Base-by-base conservation (phyloP, 2,329 filamentous ascomycete genomes). In the Colletotrichum chlorophyti region DNA sequence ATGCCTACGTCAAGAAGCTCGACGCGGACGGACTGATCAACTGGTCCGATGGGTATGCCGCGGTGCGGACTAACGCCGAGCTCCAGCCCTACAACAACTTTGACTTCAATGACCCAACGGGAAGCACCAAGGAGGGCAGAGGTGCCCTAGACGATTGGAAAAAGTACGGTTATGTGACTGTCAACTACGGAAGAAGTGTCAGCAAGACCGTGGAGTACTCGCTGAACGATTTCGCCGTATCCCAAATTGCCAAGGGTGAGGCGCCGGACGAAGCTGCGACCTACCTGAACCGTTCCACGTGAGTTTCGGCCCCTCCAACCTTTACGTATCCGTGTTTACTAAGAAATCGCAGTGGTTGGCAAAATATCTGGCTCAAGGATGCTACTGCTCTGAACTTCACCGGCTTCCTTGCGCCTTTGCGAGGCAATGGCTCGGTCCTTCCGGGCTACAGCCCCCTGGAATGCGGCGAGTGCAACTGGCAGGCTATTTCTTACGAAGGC, bases 121-220 rank as follows among this genome's bases (percentile, higher is more conserved):
- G 80, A 0, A 82, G 79, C 1, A 83, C 79, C 0, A 81, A 83
- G 60, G 75, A 86, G 64, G 84, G 84, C 0, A 76, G 84, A 21
- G 81, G 84, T 9, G 84, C 82, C 2, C 71, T 88, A 1, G 78
- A 82, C 4, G 84, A 86, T 69, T 88, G 85, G 84, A 72, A 83
- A 5, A 66, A 74, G 14, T 76, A 80, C 14, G 83, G 83, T 1
- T 87, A 82, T 64, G 84, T 87, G 42, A 83, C 83, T 1, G 77
- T 79, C 0, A 71, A 68, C 7, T 77, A 72, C 1, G 85, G 84
- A 0, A 75, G 85, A 8, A 79, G 80, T 2, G 76, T 86, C 1
- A 83, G 78, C 6, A 74, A 82, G 14, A 83, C 82, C 0, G 78
- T 84, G 0, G 84, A 86, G 64, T 87, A 86, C 63, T 75, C 82